Evolutionary conservation across 1,139 yeast genomes (phyloP), one percentile per base, ranked within the genome.

Genomic region (Blastobotrys ciferrii): DNA sequence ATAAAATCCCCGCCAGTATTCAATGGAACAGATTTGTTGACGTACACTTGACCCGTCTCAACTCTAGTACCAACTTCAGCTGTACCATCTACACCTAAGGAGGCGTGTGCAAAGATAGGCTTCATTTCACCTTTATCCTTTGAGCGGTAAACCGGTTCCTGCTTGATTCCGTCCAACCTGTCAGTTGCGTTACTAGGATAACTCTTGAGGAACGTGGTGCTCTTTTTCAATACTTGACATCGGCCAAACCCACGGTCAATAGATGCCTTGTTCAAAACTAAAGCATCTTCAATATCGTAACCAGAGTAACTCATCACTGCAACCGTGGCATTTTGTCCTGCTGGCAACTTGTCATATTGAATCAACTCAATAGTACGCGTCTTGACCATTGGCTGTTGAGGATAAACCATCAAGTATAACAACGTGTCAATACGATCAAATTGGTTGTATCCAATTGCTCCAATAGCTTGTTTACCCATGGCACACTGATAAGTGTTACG

Each of bases 381-480:
- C 70, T 92, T 92, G 30, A 94, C 99, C 97, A 92, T 87, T 1
- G 99, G 99, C 65, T 91, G 97, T 69, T 92, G 98, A 6, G 99
- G 99, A 65, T 94, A 92, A 14, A 91, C 96, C 96, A 92, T 87
- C 59, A 92, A 76, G 66, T 92, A 92, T 56, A 94, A 74, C 61
- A 92, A 72, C 0, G 99, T 94, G 65, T 92, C 99, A 59, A 92
- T 92, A 69, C 99, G 82, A 65, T 89, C 80, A 71, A 92, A 87
- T 70, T 92, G 98, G 68, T 92, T 92, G 68, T 92, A 92, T 23
- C 95, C 97, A 70, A 94, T 94, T 6, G 98, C 98, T 58, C 99
- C 99, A 69, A 92, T 92, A 18, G 98, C 98, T 73, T 92, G 99
- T 74, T 92, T 92, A 82, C 98, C 98, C 98, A 92, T 92, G 57